A percentile compares a stretch with the other conserved stretches of the same genome.
These are phyloP conservation scores for Tylopilus balloui DNA, from an alignment of 768 basidiomycete species.

Conservation along the genomic window DNA sequence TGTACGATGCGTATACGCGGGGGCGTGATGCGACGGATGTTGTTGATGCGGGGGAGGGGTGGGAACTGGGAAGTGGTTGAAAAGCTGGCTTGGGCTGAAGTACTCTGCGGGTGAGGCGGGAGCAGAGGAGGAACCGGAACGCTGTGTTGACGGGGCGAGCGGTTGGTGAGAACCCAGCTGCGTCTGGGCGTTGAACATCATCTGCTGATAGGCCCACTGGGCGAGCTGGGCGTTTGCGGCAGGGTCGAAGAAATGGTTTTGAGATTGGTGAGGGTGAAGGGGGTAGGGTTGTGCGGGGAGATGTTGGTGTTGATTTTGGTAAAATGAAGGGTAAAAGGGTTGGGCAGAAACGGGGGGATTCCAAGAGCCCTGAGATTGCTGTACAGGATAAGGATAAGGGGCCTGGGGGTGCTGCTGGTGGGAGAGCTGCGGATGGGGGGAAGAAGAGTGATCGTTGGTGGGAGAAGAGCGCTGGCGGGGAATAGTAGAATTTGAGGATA, in stretches of 20 bases:
- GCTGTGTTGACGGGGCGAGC: conserved; percentile 30
- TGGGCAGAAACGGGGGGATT: conserved; percentile 60
- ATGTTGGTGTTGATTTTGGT: conserved; percentile 66
- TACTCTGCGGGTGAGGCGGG: conserved; percentile 46
- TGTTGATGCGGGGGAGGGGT: conserved; percentile 62
- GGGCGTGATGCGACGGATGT: conserved; percentile 31
- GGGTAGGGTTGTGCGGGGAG: conserved; percentile 47
- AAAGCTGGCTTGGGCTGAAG: conserved; percentile 56
- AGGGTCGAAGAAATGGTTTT: conserved; percentile 68
- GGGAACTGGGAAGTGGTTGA: conserved; percentile 64
- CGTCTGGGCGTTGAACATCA: conserved; percentile 71
- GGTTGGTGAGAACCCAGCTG: conserved; percentile 36
- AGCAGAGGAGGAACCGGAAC: conserved; percentile 37
- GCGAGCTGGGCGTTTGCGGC: conserved; percentile 70
- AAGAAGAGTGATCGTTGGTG: conserved; percentile 45
- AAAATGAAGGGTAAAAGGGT: conserved; percentile 76
- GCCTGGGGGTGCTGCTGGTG: conserved; percentile 26
- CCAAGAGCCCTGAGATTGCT: conserved; percentile 68
- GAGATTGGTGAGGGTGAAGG: conserved; percentile 39
- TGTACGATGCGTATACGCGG: conserved; percentile 38
- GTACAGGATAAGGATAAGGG: conserved; percentile 65
- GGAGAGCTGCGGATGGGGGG: conserved; percentile 27
- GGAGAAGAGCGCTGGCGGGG: conserved; percentile 60
- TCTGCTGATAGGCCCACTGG: conserved; percentile 89
- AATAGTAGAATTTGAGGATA: conserved; percentile 39